Percentiles rank a stretch among this genome's conserved stretches.
phyloP scores from a whole-genome alignment of 164 flowering plant genomes.

The Macadamia integrifolia region DNA sequence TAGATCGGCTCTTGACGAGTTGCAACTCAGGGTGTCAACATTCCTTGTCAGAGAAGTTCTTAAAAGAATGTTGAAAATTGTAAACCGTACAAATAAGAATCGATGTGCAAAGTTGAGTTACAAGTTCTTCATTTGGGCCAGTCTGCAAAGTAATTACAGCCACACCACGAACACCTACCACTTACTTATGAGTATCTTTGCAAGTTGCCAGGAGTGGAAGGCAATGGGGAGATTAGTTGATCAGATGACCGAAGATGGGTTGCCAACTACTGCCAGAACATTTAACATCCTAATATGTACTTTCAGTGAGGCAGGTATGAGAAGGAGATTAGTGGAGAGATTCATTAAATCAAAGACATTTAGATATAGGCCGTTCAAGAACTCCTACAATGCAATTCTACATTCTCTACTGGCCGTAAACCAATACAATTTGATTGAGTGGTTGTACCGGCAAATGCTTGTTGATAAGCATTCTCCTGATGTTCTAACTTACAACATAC shows the following conservation, averaged over 20 bases:
- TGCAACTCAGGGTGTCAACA: slow-evolving; percentile 45
- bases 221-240: slow-evolving; percentile 82
- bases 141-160: slow-evolving; percentile 46
- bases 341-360: slow-evolving; percentile 71
- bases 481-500: slow-evolving; percentile 64
- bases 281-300: slow-evolving; percentile 77
- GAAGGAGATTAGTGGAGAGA: slow-evolving; percentile 65
- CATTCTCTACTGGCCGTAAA: slow-evolving; percentile 47
- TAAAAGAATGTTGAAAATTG: slow-evolving; percentile 38
- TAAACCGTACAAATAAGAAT: slow-evolving; percentile 33
- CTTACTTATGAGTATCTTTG: slow-evolving; percentile 71
- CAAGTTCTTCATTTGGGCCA: slow-evolving; percentile 80
- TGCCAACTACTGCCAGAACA: slow-evolving; percentile 59
- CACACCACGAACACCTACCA: slow-evolving; percentile 67
- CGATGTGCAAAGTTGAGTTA: slow-evolving; percentile 62
- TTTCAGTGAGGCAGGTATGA: slow-evolving; percentile 72
- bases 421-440: slow-evolving; percentile 73
- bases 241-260: slow-evolving; percentile 79
- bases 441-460: slow-evolving; percentile 81
- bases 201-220: slow-evolving; percentile 61
- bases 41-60: slow-evolving; percentile 69
- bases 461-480: slow-evolving; percentile 56
- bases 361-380: slow-evolving; percentile 65
- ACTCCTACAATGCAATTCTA: slow-evolving; percentile 78
- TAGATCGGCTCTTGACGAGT: slow-evolving; percentile 41